Evolutionary conservation across 208 protist species (phyloP), one percentile per base, ranked within the genome.

Genomic region (Trichomonas tenax): DNA sequence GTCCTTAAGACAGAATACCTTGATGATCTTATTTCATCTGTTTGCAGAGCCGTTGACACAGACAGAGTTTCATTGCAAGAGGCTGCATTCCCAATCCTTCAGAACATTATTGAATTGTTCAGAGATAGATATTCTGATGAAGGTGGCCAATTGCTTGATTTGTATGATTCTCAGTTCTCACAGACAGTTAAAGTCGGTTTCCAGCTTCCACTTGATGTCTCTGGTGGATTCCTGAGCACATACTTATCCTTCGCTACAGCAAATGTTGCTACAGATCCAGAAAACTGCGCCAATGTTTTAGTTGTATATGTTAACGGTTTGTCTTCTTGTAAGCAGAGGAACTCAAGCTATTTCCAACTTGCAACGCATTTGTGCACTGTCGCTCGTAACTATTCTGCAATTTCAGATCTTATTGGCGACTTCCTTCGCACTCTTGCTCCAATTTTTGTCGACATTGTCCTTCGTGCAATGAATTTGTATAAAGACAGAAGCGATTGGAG

Each of bases 101-200:
- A 93, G 31, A 48, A 51, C 17, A 41, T 93, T 2, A 93, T 93
- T 51, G 86, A 93, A 48, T 40, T 93, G 17, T 93, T 93, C 31
- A 93, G 44, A 38, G 8, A 93, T 8, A 93, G n/a, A 51, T n/a
- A 34, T n/a, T 21, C 15, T 51, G 86, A 93, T 48, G 86, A 93
- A n/a, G 86, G 86, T 38, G 86, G 86, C 4, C 9, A 41, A 51
- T 34, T 93, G 17, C 31, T 93, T 17, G 86, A 93, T 93, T 51
- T 93, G 17, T 93, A 93, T 93, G 86, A 93, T 38, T 93, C 86
- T 38, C 86, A 93, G 31, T 93, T 93, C 44, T 93, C 44, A 38
- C 86, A 93, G 31, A 23, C 86, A 17, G 86, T 93, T 9, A 93
- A n/a, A 51, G n/a, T 93, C 26, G 86, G 86, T 17, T 93, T 93